Base-by-base conservation (phyloP, 164 flowering plant species). In the Vitis riparia region DNA sequence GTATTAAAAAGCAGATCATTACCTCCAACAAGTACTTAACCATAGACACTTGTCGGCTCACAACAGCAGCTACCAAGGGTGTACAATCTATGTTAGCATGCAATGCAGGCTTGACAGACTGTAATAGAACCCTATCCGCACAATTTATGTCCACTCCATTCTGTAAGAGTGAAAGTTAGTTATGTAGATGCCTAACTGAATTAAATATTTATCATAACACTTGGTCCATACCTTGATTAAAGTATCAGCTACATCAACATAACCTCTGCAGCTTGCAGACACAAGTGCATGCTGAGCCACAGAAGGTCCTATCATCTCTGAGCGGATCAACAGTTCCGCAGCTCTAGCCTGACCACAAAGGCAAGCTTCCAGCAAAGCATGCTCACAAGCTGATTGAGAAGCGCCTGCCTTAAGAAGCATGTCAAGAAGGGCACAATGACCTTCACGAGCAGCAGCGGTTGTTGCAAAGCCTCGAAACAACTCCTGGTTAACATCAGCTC, bases 361-460 rank as follows among this genome's bases (percentile, higher is more conserved):
- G 65, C 64, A 59, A 59, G 71, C 71, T 50, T 68, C 71, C 71
- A 68, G 10, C 12, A 68, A 47, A 5, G 71, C 71, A 50, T 59
- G 23, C 30, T 68, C 65, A 51, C 65, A 60, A 13, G 71, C 71
- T 19, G 71, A 50, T 51, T 51, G 52, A 27, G 71, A 68, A 7
- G 71, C 63, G 0, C 64, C 71, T 50, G 58, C 71, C 64, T 68
- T 68, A 29, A 68, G 71, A 49, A 68, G 71, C 65, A 68, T 68
- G 57, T 68, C 71, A 29, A 68, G 65, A 11, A 68, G n/a, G 56
- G 4, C 65, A 68, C 64, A 59, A 27, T 68, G 71, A 12, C 71
- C 71, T 51, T 68, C 64, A 17, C 71, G 70, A 68, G 70, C 65
- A 8, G 65, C 71, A 27, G 71, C 65, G 9, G 71, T 68, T 1